Evolutionary conservation across 2,329 filamentous ascomycete genomes (phyloP).

Genomic region (Gnomoniopsis sp.): DNA sequence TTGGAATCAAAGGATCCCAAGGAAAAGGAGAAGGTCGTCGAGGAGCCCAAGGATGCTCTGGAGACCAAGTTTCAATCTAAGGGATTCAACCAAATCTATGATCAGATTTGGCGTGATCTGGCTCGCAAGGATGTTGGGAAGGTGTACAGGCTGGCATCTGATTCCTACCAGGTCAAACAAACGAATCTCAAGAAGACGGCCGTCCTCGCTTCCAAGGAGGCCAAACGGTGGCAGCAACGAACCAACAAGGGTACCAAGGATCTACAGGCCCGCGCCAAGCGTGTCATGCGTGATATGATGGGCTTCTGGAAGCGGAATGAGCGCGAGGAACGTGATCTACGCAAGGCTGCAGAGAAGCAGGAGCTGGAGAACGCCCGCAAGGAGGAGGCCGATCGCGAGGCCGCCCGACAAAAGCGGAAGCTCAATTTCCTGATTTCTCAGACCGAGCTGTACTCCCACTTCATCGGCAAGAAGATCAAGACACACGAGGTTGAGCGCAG

Average conservation of each 20-base stretch:
- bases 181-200: conserved; percentile 99
- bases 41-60: conserved; percentile 48
- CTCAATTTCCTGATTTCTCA: conserved; percentile 99
- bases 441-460: conserved; percentile 98
- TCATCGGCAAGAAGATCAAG: conserved; percentile 99
- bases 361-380: conserved; percentile 96
- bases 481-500: conserved; percentile 91
- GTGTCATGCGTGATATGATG: conserved; percentile 99
- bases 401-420: conserved; percentile 95
- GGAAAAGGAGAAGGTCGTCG: conserved; percentile 39
- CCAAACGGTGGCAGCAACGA: conserved; percentile 91
- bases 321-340: conserved; percentile 89
- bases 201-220: conserved; percentile 93
- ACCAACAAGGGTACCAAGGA: conserved; percentile 99
- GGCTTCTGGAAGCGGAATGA: conserved; percentile 99
- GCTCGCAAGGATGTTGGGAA: conserved; percentile 92
- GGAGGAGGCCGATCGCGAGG: conserved; percentile 95
- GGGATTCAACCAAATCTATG: conserved; percentile 94
- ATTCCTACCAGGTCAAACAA: conserved; percentile 80
- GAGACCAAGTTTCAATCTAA: conserved; percentile 77
- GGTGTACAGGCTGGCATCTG: conserved; percentile 81
- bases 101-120: conserved; percentile 95
- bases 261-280: conserved; percentile 92
- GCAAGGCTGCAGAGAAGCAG: conserved; percentile 91
- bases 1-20: conserved; percentile 41